Base-by-base conservation (phyloP, 805 yeast genomes). In the Peterozyma xylosa region DNA sequence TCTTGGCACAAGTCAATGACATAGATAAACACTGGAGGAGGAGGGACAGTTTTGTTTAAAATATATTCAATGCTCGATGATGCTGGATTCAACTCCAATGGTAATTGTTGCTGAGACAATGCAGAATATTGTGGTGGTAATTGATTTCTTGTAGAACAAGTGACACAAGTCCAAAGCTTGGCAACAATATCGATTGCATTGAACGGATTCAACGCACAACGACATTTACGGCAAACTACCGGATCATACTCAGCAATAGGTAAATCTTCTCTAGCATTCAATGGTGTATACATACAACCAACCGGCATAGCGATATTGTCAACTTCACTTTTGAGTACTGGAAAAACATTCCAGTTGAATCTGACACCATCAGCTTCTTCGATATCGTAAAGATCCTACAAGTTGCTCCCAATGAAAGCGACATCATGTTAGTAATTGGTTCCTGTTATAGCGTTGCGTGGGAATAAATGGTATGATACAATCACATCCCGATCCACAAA, bases 261-360 rank as follows among this genome's bases (percentile, higher is more conserved):
- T 49, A 88, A 69, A 50, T 82, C 89, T 47, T 82, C 84, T 52
- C 86, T 77, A 46, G 78, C 78, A 56, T 87, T 80, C 54, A 93
- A 74, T 9, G 99, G 99, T n/a, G 97, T 90, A 70, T 89, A 93
- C 49, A 93, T 68, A 45, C 96, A 83, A 36, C 97, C 96, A 33
- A 93, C 82, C 11, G 99, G 99, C 30, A 93, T 90, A 15, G 91
- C 95, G 57, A 89, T 84, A 53, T 93, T 84, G 55, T 82, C 82
- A 15, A 96, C 93, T 63, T 93, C 98, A 36, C 27, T 21, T 21
- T 21, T 21, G 27, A 21, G 27, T 21, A 21, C 80, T 29, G 99
- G 99, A 56, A 91, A 82, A 36, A 86, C 83, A 61, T 85, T 82
- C 91, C 91, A 85, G 54, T 84, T 78, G 67, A 85, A 82, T 46